Percentiles rank a stretch among this genome's conserved stretches.
Conservation (phyloP, 164 flowering plant species). For the Houttuynia cordata region DNA sequence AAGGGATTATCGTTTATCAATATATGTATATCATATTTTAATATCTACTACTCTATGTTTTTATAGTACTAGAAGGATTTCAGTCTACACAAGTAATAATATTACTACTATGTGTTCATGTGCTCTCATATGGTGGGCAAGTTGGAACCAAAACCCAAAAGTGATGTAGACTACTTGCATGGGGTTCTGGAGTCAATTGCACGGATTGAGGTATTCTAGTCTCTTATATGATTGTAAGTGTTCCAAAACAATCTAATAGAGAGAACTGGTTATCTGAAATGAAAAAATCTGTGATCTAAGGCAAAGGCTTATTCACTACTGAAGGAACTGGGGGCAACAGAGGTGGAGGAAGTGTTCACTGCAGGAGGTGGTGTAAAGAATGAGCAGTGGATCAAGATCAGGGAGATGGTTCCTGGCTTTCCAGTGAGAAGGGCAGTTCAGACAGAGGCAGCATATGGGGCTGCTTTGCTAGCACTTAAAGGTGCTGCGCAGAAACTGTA, state of each 20-base stretch:
- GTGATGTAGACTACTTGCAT: slow-evolving; percentile 72
- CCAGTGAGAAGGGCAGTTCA: slow-evolving; percentile 66
- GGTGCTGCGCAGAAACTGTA: slow-evolving; percentile 21
- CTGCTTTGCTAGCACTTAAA: slow-evolving; percentile 77
- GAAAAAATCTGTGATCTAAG: no score
- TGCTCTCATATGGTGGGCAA: slow-evolving; percentile 21
- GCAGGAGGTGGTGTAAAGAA: slow-evolving; percentile 94
- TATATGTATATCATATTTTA: no score
- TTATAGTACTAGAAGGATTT: background rate
- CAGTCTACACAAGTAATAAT: no score
- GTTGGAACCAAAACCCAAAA: slow-evolving; percentile 73
- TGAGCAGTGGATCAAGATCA: slow-evolving; percentile 63
- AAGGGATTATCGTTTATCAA: no score
- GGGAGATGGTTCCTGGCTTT: slow-evolving; percentile 70
- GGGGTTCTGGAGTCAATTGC: slow-evolving; percentile 96
- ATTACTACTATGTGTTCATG: background rate
- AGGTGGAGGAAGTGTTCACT: slow-evolving; percentile 70
- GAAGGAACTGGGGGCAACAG: slow-evolving; percentile 73
- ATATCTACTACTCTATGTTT: no score
- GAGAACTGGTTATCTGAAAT: no score
- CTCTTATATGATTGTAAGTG: background rate
- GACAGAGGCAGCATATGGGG: slow-evolving; percentile 96
- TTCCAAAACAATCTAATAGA: background rate
- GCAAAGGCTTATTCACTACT: slow-evolving; percentile 58
- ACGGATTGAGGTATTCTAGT: slow-evolving; percentile 67